A percentile compares a stretch with the other conserved stretches of the same genome.
These are phyloP conservation scores for Pichia paraexigua DNA, from an alignment of 805 yeast species.

Conservation along the genomic window DNA sequence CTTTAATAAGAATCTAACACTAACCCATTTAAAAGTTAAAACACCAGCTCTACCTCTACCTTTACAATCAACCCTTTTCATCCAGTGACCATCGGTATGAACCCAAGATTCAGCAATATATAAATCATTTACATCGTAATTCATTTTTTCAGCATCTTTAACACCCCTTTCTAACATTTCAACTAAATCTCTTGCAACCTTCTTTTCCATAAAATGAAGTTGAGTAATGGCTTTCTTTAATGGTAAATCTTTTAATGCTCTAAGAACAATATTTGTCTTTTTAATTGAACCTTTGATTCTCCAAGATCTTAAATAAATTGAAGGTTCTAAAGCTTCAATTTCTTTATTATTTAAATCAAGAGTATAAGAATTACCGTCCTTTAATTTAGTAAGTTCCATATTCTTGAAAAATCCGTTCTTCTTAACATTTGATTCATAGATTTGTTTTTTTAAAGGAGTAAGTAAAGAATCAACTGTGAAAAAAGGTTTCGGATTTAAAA, in stretches of 20 bases:
- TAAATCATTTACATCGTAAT: slow-evolving; percentile 50
- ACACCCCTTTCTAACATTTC: slow-evolving; percentile 67
- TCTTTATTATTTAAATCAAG: slow-evolving; percentile 55
- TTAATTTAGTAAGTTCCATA: slow-evolving; percentile 39
- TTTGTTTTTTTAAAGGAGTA: slow-evolving; percentile 60
- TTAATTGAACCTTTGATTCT: slow-evolving; percentile 84
- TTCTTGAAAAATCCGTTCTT: slow-evolving; percentile 65
- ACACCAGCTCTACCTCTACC: slow-evolving; percentile 89
- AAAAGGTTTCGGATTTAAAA: slow-evolving; percentile 42
- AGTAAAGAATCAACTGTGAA: slow-evolving; percentile 49
- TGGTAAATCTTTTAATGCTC: slow-evolving; percentile 66
- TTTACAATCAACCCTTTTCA: slow-evolving; percentile 66
- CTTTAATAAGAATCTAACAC: slow-evolving; percentile 70
- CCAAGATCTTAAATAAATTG: slow-evolving; percentile 71
- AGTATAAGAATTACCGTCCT: slow-evolving; percentile 35
- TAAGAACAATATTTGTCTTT: slow-evolving; percentile 72
- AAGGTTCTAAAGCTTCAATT: slow-evolving; percentile 77
- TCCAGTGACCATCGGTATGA: slow-evolving; percentile 79
- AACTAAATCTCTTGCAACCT: slow-evolving; percentile 71
- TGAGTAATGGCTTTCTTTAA: slow-evolving; percentile 82
- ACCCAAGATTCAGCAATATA: slow-evolving; percentile 82
- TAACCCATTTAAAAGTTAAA: slow-evolving; percentile 67
- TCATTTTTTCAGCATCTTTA: slow-evolving; percentile 55
- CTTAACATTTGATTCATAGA: slow-evolving; percentile 55
- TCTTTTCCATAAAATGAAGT: slow-evolving; percentile 78